phyloP scores from a whole-genome alignment of 495 filamentous ascomycete genomes.

The Penicillium antarcticum region DNA sequence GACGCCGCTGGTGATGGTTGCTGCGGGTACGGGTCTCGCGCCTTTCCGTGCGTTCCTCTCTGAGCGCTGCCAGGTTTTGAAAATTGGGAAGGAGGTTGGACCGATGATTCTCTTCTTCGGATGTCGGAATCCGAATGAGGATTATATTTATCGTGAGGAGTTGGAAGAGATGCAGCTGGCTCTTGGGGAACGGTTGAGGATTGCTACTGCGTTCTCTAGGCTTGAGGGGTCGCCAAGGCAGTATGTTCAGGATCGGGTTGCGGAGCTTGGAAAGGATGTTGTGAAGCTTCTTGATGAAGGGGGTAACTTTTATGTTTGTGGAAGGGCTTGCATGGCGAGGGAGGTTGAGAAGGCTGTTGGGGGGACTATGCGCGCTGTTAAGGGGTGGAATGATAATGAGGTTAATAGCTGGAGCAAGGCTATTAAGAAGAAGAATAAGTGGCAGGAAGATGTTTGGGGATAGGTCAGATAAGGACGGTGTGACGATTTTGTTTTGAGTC shows the following conservation, averaged over 20 bases:
- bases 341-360: conserved; percentile 43
- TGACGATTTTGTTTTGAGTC: too few relatives aligned
- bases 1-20: conserved; percentile 44
- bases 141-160: conserved; percentile 43
- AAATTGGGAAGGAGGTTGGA: conserved; percentile 37
- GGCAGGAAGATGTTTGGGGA: conserved; percentile 47
- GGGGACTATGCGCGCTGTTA: conserved; percentile 20
- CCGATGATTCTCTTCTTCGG: conserved; percentile 45
- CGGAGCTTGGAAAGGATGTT: conserved; percentile 31
- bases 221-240: conserved; percentile 11
- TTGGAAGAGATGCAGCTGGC: conserved; percentile 25
- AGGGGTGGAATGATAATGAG: conserved; percentile 34
- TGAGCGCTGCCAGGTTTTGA: conserved; percentile 37
- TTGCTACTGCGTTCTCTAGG: conserved; percentile 38
- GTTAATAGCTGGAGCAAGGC: conserved; percentile 39
- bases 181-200: conserved; percentile 19
- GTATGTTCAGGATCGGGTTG: conserved; percentile 44
- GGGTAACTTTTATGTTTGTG: conserved; percentile 50
- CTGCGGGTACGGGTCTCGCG: conserved; percentile 45
- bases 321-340: conserved; percentile 48
- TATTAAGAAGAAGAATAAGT: conserved; percentile 44
- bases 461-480: too few relatives aligned
- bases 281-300: conserved; percentile 33
- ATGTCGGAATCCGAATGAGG: conserved; percentile 37
- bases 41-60: conserved; percentile 46